phyloP scores from a whole-genome alignment of 805 yeast genomes.

The Metschnikowia henanensis region DNA sequence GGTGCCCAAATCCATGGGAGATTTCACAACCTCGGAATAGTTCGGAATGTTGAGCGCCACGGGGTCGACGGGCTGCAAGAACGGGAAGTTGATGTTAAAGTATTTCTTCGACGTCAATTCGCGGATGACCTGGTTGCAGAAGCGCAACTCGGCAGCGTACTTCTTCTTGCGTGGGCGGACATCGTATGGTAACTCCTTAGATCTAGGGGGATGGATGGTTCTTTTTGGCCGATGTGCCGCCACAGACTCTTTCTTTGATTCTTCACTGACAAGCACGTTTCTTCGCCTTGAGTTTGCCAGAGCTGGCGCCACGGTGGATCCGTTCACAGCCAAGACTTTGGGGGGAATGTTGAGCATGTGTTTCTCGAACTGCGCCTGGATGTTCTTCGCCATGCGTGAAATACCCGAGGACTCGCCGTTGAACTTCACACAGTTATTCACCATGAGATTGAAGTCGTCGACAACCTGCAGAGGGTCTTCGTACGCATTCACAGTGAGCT shows the following conservation, averaged over 20 bases:
- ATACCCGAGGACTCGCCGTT: slow-evolving; percentile 85
- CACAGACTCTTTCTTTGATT: slow-evolving; percentile 63
- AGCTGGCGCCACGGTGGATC: slow-evolving; percentile 12
- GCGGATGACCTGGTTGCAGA: slow-evolving; percentile 76
- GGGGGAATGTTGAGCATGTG: slow-evolving; percentile 93
- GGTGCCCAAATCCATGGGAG: slow-evolving; percentile 95
- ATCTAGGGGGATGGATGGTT: slow-evolving; percentile 94
- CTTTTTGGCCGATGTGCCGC: slow-evolving; percentile 90
- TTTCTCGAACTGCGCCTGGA: slow-evolving; percentile 90
- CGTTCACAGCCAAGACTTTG: slow-evolving; percentile 30
- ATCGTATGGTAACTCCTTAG: slow-evolving; percentile 91
- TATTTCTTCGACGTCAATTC: slow-evolving; percentile 84
- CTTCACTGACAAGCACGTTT: slow-evolving; percentile 20
- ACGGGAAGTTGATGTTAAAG: slow-evolving; percentile 84
- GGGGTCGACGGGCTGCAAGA: slow-evolving; percentile 92
- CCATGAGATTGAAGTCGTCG: slow-evolving; percentile 83
- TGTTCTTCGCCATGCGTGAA: slow-evolving; percentile 87
- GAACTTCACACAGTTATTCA: slow-evolving; percentile 75
- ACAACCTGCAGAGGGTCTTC: slow-evolving; percentile 65
- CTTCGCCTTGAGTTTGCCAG: slow-evolving; percentile 22
- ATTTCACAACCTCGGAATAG: slow-evolving; percentile 80
- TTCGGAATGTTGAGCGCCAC: slow-evolving; percentile 92
- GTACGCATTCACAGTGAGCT: slow-evolving; percentile 69
- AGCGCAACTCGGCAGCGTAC: slow-evolving; percentile 84
- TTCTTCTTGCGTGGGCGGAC: slow-evolving; percentile 90